These are phyloP conservation scores for Pestalotiopsis sp. DNA, from an alignment of 2,329 filamentous ascomycete species.

Conservation along the genomic window DNA sequence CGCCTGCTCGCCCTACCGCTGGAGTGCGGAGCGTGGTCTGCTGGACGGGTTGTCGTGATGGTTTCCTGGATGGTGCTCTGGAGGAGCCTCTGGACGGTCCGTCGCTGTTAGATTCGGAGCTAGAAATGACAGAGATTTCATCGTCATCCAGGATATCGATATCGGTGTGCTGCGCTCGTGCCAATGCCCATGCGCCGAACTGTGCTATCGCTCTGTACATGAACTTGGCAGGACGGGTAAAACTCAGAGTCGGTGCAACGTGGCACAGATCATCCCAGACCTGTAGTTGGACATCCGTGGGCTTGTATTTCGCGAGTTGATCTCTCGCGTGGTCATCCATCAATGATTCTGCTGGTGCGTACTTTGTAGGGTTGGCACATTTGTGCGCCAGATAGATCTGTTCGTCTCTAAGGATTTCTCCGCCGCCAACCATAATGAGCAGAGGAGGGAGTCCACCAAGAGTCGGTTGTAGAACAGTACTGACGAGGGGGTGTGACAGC, in stretches of 20 bases:
- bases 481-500: constrained; percentile 85
- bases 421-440: constrained; percentile 84
- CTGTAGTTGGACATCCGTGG: constrained; percentile 91
- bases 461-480: constrained; percentile 83
- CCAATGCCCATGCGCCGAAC: constrained; percentile 90
- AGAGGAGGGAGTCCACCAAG: constrained; percentile 88
- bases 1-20: constrained; percentile 82
- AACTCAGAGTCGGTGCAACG: constrained; percentile 89
- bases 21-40: constrained; percentile 22
- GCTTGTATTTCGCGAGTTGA: constrained; percentile 68
- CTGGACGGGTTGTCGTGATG: constrained; percentile 17
- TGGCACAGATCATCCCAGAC: constrained; percentile 97
- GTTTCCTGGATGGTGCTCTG: neutral
- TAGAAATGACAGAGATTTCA: constrained; percentile 73
- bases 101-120: constrained; percentile 49
- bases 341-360: constrained; percentile 67
- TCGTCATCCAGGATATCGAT: constrained; percentile 86
- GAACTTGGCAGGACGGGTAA: constrained; percentile 92
- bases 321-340: constrained; percentile 66
- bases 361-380: constrained; percentile 79
- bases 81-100: constrained; percentile 26
- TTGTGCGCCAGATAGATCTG: constrained; percentile 96
- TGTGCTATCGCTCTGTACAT: constrained; percentile 94
- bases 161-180: constrained; percentile 75
- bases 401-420: constrained; percentile 88